Evolutionary conservation across 2,329 filamentous ascomycete species (phyloP), one percentile per base, ranked within the genome.

Genomic region (Graphilbum ipis-grandicollis): DNA sequence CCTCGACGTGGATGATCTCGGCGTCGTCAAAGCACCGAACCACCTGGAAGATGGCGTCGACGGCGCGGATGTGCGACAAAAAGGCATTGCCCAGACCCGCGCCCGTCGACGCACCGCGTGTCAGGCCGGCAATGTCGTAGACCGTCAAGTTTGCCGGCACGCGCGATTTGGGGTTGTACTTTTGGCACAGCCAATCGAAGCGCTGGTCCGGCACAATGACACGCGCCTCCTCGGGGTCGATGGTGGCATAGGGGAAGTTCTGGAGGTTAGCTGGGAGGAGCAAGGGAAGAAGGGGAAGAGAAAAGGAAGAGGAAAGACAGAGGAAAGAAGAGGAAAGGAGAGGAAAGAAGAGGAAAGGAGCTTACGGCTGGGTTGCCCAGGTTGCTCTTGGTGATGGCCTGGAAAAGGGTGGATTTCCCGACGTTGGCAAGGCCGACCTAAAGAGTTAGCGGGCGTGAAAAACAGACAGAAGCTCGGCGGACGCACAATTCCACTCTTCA

Each of bases 191-290:
- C 86, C 85, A 94, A 66, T 96, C 85, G 62, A 82, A 98, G 43
- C 90, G 80, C 44, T 82, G 83, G 63, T 98, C 90, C 33, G 90
- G 92, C 25, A 98, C 90, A 50, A 98, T 75, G 60, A 98, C 90
- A 50, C 88, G 84, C 45, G 90, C 84, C 66, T 98, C 90, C 67
- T 98, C 92, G 34, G 90, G 90, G 49, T 98, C 86, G 60, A 98
- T 98, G 52, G 90, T 98, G 55, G 90, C 90, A 68, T 93, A 98
- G 39, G 90, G 90, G 58, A 96, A 98, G 66, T 98, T 98, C 77
- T 83, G 55, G 22, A n/a, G n/a, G n/a, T n/a, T n/a, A n/a, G n/a
- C n/a, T n/a, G n/a, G n/a, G n/a, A n/a, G n/a, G n/a, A n/a, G n/a
- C n/a, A n/a, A n/a, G n/a, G n/a, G n/a, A n/a, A n/a, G n/a, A n/a